Percentiles rank a stretch among this genome's conserved stretches.
Conservation (phyloP, 257 asterid species). For the Mitragyna speciosa region DNA sequence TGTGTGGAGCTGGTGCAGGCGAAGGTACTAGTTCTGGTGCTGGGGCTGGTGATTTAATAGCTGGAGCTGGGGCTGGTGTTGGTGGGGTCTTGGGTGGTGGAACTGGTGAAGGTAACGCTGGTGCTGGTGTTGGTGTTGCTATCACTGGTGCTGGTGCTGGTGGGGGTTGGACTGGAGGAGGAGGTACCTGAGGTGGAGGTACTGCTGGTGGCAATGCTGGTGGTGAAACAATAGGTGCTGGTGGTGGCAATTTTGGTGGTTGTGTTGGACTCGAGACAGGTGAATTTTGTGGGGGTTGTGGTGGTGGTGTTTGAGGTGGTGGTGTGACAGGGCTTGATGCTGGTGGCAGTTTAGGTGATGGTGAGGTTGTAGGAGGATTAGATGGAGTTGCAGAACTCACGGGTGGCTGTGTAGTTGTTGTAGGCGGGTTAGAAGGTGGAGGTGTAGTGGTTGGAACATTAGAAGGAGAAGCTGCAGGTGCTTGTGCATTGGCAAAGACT, state of each 20-base stretch:
- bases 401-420: conserved; percentile 41
- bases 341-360: conserved; percentile 39
- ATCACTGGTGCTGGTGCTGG: conserved; percentile 47
- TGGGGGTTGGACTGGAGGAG: conserved; percentile 43
- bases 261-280: conserved; percentile 58
- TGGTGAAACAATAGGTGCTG: conserved; percentile 29
- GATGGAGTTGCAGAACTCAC: conserved; percentile 29
- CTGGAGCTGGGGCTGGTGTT: conserved; percentile 52
- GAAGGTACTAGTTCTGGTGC: conserved; percentile 47
- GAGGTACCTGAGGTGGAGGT: conserved; percentile 45
- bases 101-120: conserved; percentile 49
- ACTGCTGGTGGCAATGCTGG: conserved; percentile 45
- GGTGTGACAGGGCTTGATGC: conserved; percentile 41
- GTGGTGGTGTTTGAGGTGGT: conserved; percentile 55
- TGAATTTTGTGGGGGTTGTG: conserved; percentile 49
- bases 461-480: conserved; percentile 82
- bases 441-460: conserved; percentile 33
- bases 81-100: conserved; percentile 49
- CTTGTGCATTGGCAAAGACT: conserved; percentile 61
- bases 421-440: conserved; percentile 37
- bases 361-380: conserved; percentile 38
- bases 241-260: conserved; percentile 44
- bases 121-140: conserved; percentile 57
- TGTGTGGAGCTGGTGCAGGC: conserved; percentile 62
- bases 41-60: conserved; percentile 46